Evolutionary conservation across 305 asterid species (phyloP).

Genomic region (Fraxinus albicans): DNA sequence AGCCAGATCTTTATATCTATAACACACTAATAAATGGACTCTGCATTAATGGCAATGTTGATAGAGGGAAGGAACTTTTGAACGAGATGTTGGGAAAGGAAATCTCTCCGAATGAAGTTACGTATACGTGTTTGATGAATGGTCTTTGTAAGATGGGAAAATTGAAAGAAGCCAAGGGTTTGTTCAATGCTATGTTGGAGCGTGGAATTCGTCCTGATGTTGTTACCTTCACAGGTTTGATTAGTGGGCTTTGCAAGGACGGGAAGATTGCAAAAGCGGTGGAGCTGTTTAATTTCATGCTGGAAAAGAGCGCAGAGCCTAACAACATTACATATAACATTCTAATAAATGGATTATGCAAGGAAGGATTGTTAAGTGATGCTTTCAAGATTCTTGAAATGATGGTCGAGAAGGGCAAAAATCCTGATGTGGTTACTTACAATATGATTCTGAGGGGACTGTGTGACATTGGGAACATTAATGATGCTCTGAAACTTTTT

Average conservation of each 20-base stretch:
- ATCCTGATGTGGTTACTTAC: conserved; percentile 53
- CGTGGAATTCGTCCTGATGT: conserved; percentile 56
- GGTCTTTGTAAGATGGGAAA: conserved; percentile 59
- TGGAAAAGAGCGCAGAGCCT: conserved; percentile 54
- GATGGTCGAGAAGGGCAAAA: conserved; percentile 50
- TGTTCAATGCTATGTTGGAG: conserved; percentile 53
- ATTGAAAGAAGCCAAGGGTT: conserved; percentile 43
- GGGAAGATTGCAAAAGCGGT: conserved; percentile 53
- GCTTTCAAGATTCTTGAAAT: conserved; percentile 46
- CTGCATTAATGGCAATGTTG: conserved; percentile 45
- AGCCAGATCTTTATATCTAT: conserved; percentile 42
- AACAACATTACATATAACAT: conserved; percentile 10
- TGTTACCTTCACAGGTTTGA: conserved; percentile 49
- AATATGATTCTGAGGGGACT: conserved; percentile 50
- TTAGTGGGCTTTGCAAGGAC: conserved; percentile 43
- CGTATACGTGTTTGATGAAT: conserved; percentile 56
- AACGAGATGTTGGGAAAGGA: conserved; percentile 59
- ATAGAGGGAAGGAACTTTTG: conserved; percentile 47
- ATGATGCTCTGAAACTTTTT: conserved; percentile 47
- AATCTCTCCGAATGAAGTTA: conserved; percentile 44
- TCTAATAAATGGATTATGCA: conserved; percentile 49
- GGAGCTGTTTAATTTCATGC: conserved; percentile 57
- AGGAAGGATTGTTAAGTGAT: conserved; percentile 47
- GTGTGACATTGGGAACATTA: conserved; percentile 49
- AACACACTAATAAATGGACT: conserved; percentile 52